These are phyloP conservation scores for Cnidoscolus chayamansa DNA, from an alignment of 441 rosid species.

Conservation along the genomic window DNA sequence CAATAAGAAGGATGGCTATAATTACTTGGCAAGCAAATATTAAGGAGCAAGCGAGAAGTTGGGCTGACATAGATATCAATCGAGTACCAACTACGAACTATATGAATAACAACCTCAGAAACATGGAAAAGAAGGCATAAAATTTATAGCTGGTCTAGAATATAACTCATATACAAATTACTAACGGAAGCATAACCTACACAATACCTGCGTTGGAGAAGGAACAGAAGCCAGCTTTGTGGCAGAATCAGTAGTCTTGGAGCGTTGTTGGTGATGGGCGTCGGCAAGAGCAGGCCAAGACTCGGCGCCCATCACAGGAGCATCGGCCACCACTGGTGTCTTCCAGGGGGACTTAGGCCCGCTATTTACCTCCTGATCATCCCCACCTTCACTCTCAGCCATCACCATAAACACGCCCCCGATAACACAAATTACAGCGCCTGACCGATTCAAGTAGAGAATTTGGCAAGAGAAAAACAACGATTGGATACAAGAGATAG, in stretches of 20 bases:
- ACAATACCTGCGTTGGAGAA: conserved; percentile 21
- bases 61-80: no score
- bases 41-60: neutral
- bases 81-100: no score
- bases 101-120: no score
- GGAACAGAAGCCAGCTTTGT: conserved; percentile 24
- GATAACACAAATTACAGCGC: neutral
- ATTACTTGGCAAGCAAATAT: neutral
- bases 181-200: neutral
- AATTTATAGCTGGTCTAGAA: no score
- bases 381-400: conserved; percentile 65
- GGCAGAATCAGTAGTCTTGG: conserved; percentile 34
- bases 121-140: no score
- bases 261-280: conserved; percentile 47
- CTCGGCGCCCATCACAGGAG: conserved; percentile 73
- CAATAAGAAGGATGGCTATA: neutral
- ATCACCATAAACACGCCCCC: conserved; percentile 36
- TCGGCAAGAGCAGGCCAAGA: conserved; percentile 88
- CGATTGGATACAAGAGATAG: no score
- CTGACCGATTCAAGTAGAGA: neutral
- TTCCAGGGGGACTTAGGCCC: conserved; percentile 79
- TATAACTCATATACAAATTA: no score
- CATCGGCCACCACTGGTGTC: conserved; percentile 47
- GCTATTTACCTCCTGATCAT: conserved; percentile 48
- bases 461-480: no score